Conservation (phyloP, 202 grass and related monocot genomes). For the Setaria italica region DNA sequence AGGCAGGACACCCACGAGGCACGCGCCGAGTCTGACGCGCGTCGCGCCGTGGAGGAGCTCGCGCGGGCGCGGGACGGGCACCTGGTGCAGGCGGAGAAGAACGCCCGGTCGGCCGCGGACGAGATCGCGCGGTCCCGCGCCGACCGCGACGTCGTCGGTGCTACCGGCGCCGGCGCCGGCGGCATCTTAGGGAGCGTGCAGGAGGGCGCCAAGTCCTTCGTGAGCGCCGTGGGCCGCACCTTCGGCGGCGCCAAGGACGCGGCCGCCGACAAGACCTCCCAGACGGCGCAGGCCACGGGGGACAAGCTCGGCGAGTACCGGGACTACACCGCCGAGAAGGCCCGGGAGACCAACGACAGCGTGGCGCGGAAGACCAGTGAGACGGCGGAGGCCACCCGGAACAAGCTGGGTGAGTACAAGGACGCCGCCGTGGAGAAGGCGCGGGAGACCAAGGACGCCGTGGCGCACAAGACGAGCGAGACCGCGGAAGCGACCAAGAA, state of each 20-base stretch:
- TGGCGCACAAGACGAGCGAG: slow-evolving; percentile 59
- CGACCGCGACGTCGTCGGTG: neutral
- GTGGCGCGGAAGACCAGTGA: slow-evolving; percentile 51
- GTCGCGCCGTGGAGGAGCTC: slow-evolving; percentile 68
- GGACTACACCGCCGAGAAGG: slow-evolving; percentile 55
- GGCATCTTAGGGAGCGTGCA: slow-evolving; percentile 72
- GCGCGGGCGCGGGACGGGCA: slow-evolving; percentile 60
- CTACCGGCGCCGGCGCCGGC: slow-evolving; percentile 8
- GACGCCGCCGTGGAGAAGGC: slow-evolving; percentile 51
- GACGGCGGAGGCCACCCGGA: slow-evolving; percentile 42
- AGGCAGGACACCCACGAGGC: slow-evolving; percentile 53
- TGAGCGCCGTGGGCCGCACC: slow-evolving; percentile 59
- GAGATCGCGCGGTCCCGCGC: slow-evolving; percentile 63
- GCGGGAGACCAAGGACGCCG: slow-evolving; percentile 53
- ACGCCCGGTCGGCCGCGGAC: slow-evolving; percentile 60
- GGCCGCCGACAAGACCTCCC: slow-evolving; percentile 47
- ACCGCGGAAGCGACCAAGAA: slow-evolving; percentile 58
- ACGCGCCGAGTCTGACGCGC: slow-evolving; percentile 47
- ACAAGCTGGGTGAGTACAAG: slow-evolving; percentile 65
- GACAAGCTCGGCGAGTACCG: slow-evolving; percentile 53
- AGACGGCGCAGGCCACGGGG: slow-evolving; percentile 49
- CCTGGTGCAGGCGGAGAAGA: slow-evolving; percentile 55
- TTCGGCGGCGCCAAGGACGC: slow-evolving; percentile 62
- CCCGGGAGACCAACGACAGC: slow-evolving; percentile 46
- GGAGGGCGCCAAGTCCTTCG: slow-evolving; percentile 63